These are phyloP conservation scores for Pseudogymnoascus sp. DNA, from an alignment of 2,329 filamentous ascomycete species.

Conservation along the genomic window DNA sequence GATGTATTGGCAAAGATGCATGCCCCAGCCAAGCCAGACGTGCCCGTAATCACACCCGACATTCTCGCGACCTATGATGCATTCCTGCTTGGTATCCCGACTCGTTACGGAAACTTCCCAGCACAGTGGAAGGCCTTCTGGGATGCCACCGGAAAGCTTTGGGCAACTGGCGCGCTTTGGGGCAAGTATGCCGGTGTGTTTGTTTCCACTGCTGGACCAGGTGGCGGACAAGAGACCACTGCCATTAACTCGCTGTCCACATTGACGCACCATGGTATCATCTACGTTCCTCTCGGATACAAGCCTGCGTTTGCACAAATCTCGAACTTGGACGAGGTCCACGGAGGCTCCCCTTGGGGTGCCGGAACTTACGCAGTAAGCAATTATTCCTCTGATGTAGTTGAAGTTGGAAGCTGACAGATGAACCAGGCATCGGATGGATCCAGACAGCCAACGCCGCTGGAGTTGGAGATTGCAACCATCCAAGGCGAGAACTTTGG, in stretches of 20 bases:
- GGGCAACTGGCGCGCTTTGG: constrained; percentile 66
- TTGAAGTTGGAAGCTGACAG: constrained; percentile 8
- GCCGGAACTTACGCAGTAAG: constrained; percentile 78
- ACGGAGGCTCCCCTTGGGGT: constrained; percentile 86
- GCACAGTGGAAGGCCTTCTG: constrained; percentile 89
- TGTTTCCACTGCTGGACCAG: constrained; percentile 73
- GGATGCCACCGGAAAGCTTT: constrained; percentile 79
- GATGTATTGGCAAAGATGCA: constrained; percentile 88
- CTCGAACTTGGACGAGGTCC: constrained; percentile 66
- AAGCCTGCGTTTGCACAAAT: constrained; percentile 66
- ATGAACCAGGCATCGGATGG: constrained; percentile 55
- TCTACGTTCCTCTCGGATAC: constrained; percentile 94
- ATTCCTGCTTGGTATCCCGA: constrained; percentile 90
- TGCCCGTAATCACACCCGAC: constrained; percentile 52
- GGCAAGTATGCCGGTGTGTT: constrained; percentile 92
- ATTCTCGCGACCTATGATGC: constrained; percentile 71
- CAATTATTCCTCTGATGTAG: constrained; percentile 10
- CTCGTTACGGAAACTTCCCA: constrained; percentile 94
- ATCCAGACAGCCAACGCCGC: constrained; percentile 66
- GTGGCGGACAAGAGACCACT: constrained; percentile 91
- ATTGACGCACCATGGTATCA: constrained; percentile 84
- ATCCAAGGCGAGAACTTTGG: constrained; percentile 84
- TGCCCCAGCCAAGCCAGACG: constrained; percentile 66
- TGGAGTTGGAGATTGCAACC: constrained; percentile 72
- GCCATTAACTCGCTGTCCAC: constrained; percentile 75